Percentiles rank a stretch among this genome's conserved stretches.
phyloP scores from a whole-genome alignment of 2,329 filamentous ascomycete genomes.

The Nemania sp. region DNA sequence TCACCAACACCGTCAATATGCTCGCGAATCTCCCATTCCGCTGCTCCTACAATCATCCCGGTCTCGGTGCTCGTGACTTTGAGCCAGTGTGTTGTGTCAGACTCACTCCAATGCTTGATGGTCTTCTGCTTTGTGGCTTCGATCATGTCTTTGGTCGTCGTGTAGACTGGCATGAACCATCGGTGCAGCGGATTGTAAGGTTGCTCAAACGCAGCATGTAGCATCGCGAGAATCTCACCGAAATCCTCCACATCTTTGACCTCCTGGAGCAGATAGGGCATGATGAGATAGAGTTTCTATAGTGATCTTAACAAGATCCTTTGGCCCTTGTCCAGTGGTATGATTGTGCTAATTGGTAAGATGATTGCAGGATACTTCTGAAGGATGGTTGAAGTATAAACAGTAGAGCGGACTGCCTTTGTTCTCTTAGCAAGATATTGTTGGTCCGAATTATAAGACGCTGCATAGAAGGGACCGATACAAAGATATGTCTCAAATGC shows the following conservation, averaged over 20 bases:
- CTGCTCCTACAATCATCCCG: slow-evolving; percentile 18
- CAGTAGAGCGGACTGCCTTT: too few species aligned
- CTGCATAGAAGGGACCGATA: too few species aligned
- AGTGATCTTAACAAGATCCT: too few species aligned
- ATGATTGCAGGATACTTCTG: too few species aligned
- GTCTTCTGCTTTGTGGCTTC: slow-evolving; percentile 8
- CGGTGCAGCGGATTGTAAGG: slow-evolving; percentile 21
- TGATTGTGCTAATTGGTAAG: too few species aligned
- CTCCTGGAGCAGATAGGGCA: slow-evolving; percentile 12
- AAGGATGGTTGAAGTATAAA: too few species aligned
- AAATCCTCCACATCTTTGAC: slow-evolving; percentile 23
- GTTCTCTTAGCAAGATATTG: too few species aligned
- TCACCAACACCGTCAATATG: neutral
- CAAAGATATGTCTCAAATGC: too few species aligned
- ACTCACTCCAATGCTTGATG: slow-evolving; percentile 18
- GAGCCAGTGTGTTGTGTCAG: slow-evolving; percentile 16
- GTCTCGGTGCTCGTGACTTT: slow-evolving; percentile 15
- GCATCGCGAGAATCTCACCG: slow-evolving; percentile 17
- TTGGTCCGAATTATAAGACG: too few species aligned
- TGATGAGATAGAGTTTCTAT: neutral
- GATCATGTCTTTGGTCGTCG: slow-evolving; percentile 17
- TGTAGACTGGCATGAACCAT: slow-evolving; percentile 28
- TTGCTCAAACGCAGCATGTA: slow-evolving; percentile 21
- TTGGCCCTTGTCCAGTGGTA: too few species aligned
- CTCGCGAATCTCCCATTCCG: slow-evolving; percentile 19